Evolutionary conservation across 331 rosid genomes (phyloP), one percentile per base, ranked within the genome.

Genomic region (Quercus tomentella): DNA sequence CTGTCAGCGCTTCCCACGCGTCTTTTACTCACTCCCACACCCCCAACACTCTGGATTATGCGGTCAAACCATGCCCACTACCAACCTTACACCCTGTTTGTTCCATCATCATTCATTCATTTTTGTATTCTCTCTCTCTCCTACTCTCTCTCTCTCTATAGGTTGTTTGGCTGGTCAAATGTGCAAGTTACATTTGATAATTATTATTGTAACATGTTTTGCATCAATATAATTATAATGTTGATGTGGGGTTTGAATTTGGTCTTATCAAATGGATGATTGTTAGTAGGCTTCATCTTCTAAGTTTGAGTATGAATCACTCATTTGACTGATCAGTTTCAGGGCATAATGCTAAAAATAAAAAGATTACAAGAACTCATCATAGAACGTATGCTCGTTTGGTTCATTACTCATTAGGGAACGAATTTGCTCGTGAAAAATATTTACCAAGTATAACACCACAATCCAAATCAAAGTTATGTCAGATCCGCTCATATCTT

Each of bases 1-100:
- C 35, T 76, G 86, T 87, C 88, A 84, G 85, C 85, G 83, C 83
- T 72, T 12, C 83, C 79, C 87, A 77, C 87, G 88, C 86, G 76
- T 74, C 84, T 74, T 81, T 76, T 54, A 33, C 83, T 73, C 80
- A 82, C 84, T 82, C 80, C 77, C 84, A 82, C 84, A 35, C 83
- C 77, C 82, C 84, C 67, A 76, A 79, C 82, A 79, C 82, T 65
- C 77, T 85, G 75, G 83, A 87, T 81, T 72, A 75, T 85, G 70
- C 84, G 76, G 81, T 85, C 86, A 85, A 85, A 75, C 70, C 75
- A 74, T 49, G 68, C 76, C 52, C 23, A 14, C 78, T 16, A 65
- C 56, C 76, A 31, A 57, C 72, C 56, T 43, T 61, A 76, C 79
- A 58, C 22, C 79, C 72, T 76, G 71, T 17, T 31, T 33, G 7